Percentiles rank a stretch among this genome's conserved stretches.
Evolutionary conservation across 192 early-diverging fungal species (phyloP).

Genomic region (Coemansia asiatica): DNA sequence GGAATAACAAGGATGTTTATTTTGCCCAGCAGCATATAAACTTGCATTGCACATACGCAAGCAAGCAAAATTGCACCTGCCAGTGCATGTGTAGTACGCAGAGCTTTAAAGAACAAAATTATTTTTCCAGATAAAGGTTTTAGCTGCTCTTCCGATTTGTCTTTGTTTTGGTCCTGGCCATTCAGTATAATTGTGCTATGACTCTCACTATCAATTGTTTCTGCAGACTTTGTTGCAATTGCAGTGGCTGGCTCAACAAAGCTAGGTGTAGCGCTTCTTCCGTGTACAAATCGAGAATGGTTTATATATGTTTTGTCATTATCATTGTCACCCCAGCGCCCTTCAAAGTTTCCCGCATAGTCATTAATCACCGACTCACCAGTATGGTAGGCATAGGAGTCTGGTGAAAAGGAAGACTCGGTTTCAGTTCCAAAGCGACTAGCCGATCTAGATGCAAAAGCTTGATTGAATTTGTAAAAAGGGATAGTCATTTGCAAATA

Average conservation of each 20-base stretch:
- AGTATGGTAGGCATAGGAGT: not conserved
- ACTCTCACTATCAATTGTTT: not conserved
- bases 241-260: not conserved
- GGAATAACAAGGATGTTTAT: constrained; percentile 28
- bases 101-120: not conserved
- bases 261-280: constrained; percentile 5
- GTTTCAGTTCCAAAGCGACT: constrained; percentile 6
- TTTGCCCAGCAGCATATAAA: constrained; percentile 31
- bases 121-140: constrained; percentile 4
- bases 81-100: constrained; percentile 25
- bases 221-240: not conserved
- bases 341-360: not conserved
- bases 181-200: not conserved
- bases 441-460: constrained; percentile 4
- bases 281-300: not conserved
- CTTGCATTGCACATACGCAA: constrained; percentile 35
- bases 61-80: constrained; percentile 10
- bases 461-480: constrained; percentile 18
- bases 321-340: not conserved
- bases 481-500: constrained; percentile 14
- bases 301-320: constrained; percentile 3
- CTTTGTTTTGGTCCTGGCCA: not conserved
- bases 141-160: not conserved
- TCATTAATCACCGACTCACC: not conserved
- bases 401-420: not conserved